phyloP scores from a whole-genome alignment of 345 rosid genomes.

The Linum trigynum region DNA sequence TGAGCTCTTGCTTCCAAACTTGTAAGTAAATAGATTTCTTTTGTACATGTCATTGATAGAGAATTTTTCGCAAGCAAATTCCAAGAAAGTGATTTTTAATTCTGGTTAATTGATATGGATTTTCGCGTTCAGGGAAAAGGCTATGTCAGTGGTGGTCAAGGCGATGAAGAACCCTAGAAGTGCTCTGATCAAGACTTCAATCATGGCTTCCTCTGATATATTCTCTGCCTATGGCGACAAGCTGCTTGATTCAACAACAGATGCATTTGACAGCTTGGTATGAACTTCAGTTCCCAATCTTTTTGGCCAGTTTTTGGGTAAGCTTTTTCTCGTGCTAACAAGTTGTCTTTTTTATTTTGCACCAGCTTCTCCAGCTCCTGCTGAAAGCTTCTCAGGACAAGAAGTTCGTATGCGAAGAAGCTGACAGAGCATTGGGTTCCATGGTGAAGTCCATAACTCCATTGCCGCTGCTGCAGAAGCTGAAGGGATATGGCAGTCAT shows the following conservation, averaged over 20 bases:
- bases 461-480: conserved; percentile 50
- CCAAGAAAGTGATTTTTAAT: background rate
- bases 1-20: conserved; percentile 42
- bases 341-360: no score
- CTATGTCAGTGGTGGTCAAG: conserved; percentile 56
- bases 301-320: background rate
- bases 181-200: conserved; percentile 84
- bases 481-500: conserved; percentile 45
- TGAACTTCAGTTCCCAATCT: background rate
- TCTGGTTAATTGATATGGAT: background rate
- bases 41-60: background rate
- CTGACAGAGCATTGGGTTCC: conserved; percentile 46
- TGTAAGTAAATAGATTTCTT: no score
- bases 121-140: conserved; percentile 46
- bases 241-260: conserved; percentile 37
- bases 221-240: conserved; percentile 57
- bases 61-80: background rate
- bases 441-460: conserved; percentile 54
- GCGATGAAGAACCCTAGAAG: conserved; percentile 92
- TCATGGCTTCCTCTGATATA: conserved; percentile 78
- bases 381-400: conserved; percentile 94
- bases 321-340: background rate
- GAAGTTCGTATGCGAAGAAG: conserved; percentile 85
- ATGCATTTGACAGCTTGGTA: conserved; percentile 64
- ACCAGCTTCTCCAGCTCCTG: no score